Evolutionary conservation across 805 yeast genomes (phyloP).

Genomic region (Martiniozyma abietophila): DNA sequence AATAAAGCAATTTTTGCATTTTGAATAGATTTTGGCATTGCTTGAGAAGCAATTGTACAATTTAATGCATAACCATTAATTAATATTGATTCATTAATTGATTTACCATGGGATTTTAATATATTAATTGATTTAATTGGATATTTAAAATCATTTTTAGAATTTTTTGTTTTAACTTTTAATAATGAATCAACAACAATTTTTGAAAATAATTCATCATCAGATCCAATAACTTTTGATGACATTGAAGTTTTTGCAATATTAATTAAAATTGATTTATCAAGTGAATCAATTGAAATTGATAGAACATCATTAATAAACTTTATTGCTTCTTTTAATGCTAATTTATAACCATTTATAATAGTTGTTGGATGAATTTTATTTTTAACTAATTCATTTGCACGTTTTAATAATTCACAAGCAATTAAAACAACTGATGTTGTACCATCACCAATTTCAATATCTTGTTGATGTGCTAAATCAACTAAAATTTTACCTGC

Average conservation of each 20-base stretch:
- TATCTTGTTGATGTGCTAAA: conserved; percentile 96
- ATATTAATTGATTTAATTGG: conserved; percentile 97
- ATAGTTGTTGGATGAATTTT: conserved; percentile 97
- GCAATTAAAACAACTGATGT: conserved; percentile 97
- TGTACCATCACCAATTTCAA: conserved; percentile 91
- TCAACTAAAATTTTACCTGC: conserved; percentile 97
- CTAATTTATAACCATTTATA: conserved; percentile 91
- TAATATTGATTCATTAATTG: conserved; percentile 75
- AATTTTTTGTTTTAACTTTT: conserved; percentile 85
- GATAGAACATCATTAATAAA: conserved; percentile 81
- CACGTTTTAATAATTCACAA: conserved; percentile 81
- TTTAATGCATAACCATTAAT: conserved; percentile 93
- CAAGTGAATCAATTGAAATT: conserved; percentile 65
- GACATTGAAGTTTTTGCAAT: conserved; percentile 98
- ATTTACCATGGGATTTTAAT: conserved; percentile 93
- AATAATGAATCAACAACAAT: conserved; percentile 94
- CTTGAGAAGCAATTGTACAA: conserved; percentile 96
- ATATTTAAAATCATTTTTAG: conserved; percentile 81
- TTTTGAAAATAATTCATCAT: conserved; percentile 78
- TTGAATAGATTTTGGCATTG: conserved; percentile 69
- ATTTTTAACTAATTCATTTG: conserved; percentile 86
- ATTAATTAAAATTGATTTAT: conserved; percentile 77
- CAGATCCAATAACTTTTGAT: conserved; percentile 90
- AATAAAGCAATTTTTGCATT: conserved; percentile 79
- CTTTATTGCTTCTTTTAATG: conserved; percentile 81